Conservation (phyloP, 2,329 filamentous ascomycete species). For the Hypoxylon rubiginosum region DNA sequence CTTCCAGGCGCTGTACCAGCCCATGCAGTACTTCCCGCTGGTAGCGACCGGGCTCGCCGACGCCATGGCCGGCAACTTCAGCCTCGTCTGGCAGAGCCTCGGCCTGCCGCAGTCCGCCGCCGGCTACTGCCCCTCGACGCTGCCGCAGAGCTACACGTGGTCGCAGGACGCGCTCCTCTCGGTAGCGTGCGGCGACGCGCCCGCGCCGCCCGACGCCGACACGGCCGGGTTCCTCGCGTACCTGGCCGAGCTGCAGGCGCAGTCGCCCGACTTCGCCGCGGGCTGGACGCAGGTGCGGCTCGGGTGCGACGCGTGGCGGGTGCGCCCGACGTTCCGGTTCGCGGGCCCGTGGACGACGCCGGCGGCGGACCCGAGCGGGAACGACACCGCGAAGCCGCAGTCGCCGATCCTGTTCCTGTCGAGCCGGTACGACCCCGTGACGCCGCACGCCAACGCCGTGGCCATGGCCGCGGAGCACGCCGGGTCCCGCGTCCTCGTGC, state of each 20-base stretch:
- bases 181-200: conserved; percentile 55
- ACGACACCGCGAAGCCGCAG: conserved; percentile 51
- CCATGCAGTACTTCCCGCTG: conserved; percentile 39
- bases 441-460: conserved; percentile 57
- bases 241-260: conserved; percentile 44
- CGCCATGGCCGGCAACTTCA: conserved; percentile 51
- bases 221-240: conserved; percentile 50
- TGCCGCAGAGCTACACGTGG: conserved; percentile 27
- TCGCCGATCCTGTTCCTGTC: conserved; percentile 61
- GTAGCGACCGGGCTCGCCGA: conserved; percentile 40
- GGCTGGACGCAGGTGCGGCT: conserved; percentile 56
- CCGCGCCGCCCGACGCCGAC: conserved; percentile 40
- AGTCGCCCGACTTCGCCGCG: conserved; percentile 52
- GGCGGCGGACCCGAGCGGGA: neutral
- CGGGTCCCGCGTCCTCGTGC: conserved; percentile 37
- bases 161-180: conserved; percentile 3
- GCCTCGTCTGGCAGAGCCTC: conserved; percentile 21
- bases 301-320: conserved; percentile 56
- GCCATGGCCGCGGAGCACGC: conserved; percentile 39
- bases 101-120: conserved; percentile 13
- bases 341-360: conserved; percentile 47
- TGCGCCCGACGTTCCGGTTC: conserved; percentile 59
- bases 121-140: conserved; percentile 16
- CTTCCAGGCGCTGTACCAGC: conserved; percentile 50
- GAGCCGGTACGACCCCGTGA: conserved; percentile 61